Evolutionary conservation across 1,284 basidiomycete species (phyloP).

Genomic region (Thelephora terrestris): DNA sequence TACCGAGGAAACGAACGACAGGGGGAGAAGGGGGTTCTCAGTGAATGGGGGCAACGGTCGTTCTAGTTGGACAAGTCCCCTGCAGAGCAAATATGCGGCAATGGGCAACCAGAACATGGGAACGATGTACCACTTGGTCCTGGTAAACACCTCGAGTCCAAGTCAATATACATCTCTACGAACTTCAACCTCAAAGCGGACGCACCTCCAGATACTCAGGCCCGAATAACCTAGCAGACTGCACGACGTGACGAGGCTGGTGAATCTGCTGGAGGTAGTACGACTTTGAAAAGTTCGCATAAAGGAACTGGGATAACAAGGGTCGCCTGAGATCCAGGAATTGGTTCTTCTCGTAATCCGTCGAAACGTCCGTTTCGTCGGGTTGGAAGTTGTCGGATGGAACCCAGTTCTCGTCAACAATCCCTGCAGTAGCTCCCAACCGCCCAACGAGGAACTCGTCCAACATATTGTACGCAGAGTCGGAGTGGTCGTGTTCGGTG

Average conservation of each 20-base stretch:
- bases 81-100: constrained; percentile 67
- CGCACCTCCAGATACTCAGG: constrained; percentile 72
- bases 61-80: constrained; percentile 63
- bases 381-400: constrained; percentile 84
- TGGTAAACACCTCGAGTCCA: constrained; percentile 57
- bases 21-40: constrained; percentile 43
- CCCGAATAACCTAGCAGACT: constrained; percentile 85
- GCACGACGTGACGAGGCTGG: constrained; percentile 83
- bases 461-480: constrained; percentile 88
- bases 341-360: constrained; percentile 80
- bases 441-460: constrained; percentile 80
- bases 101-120: constrained; percentile 93
- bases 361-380: constrained; percentile 70
- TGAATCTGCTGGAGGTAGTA: constrained; percentile 97
- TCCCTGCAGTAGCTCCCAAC: constrained; percentile 65
- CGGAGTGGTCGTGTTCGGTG: constrained; percentile 87
- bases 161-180: background rate
- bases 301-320: constrained; percentile 78
- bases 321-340: constrained; percentile 91
- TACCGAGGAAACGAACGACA: constrained; percentile 29
- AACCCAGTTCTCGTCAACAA: constrained; percentile 81
- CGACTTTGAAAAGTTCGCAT: constrained; percentile 82
- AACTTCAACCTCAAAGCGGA: background rate
- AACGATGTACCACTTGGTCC: constrained; percentile 92
- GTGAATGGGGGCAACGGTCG: constrained; percentile 45